Evolutionary conservation across 129 eudicot species (phyloP), one percentile per base, ranked within the genome.

Genomic region (Logfia minima): DNA sequence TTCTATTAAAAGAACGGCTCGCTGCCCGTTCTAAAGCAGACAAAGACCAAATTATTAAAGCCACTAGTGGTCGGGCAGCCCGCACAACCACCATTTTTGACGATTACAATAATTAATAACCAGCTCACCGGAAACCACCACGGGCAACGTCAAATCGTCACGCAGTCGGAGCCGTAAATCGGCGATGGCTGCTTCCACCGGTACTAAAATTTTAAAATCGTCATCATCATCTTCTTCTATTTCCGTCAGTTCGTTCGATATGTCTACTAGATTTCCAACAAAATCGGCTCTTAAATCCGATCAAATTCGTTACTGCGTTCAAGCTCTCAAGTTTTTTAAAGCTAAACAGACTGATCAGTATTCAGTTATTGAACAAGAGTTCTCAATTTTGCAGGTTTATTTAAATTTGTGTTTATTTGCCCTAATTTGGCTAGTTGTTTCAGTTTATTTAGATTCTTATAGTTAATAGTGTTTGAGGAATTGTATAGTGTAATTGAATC

Each of bases 301-400:
- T 72, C 96, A 95, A 84, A 71, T 89, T 66, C 80, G 79, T 4
- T 31, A 83, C 77, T 91, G 97, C 82, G 58, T 81, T 16, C 84
- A 83, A 76, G 99, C 97, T 82, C 94, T 89, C 66, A 18, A 72
- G 1, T 29, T 65, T 75, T 83, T 91, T 81, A 91, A 87, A 74
- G 77, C 74, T 52, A 91, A 90, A 72, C 78, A 56, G 21, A 22
- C 79, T 19, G 72, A 74, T 68, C 63, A 71, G 24, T 81, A 68
- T 22, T 77, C 83, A 6, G 14, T 43, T 55, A 77, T 90, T 32
- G 76, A 58, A 28, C 82, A 72, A 26, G 98, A 94, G 80, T 91
- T 94, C 90, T 28, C 64, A 8, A 71, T 66, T 62, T 84, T 90
- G 75, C 87, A 92, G 96, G 98, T 90, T 62, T 39, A 2, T 35